phyloP scores from a whole-genome alignment of 1,139 yeast species.

The Lodderomyces pseudojiufengensis region DNA sequence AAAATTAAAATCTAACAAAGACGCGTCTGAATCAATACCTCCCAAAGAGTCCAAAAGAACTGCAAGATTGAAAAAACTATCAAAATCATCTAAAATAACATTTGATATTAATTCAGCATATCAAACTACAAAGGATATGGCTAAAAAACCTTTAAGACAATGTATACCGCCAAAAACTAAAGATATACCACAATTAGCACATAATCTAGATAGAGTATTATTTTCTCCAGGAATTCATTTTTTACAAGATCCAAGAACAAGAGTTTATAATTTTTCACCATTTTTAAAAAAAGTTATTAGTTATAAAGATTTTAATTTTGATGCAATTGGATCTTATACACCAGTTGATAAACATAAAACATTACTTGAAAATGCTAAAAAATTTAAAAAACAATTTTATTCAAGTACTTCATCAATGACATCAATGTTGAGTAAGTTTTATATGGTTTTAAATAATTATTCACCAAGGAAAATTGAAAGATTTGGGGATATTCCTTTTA shows the following conservation, averaged over 20 bases:
- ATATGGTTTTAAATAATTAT: slow-evolving; percentile 62
- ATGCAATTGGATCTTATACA: slow-evolving; percentile 52
- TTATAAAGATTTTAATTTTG: slow-evolving; percentile 67
- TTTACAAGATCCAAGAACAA: slow-evolving; percentile 71
- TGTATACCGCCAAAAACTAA: slow-evolving; percentile 21
- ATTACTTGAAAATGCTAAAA: slow-evolving; percentile 48
- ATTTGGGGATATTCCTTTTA: slow-evolving; percentile 35
- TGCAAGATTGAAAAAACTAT: no score
- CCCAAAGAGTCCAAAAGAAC: no score
- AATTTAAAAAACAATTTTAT: slow-evolving; percentile 43
- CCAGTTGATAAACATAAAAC: slow-evolving; percentile 64
- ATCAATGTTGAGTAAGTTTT: slow-evolving; percentile 67
- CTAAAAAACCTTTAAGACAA: slow-evolving; percentile 18
- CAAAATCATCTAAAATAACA: no score
- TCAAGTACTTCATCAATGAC: slow-evolving; percentile 93
- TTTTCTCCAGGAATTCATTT: slow-evolving; percentile 85
- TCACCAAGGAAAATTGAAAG: slow-evolving; percentile 18
- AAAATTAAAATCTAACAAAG: no score
- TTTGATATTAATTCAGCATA: not conserved
- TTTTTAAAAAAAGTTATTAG: slow-evolving; percentile 58
- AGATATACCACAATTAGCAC: slow-evolving; percentile 47
- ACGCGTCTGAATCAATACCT: no score
- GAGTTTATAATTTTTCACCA: slow-evolving; percentile 67
- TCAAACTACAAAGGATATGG: slow-evolving; percentile 5
- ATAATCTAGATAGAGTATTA: slow-evolving; percentile 63